Evolutionary conservation across 2,329 filamentous ascomycete genomes (phyloP), one percentile per base, ranked within the genome.

Genomic region (Zarea fungicola): DNA sequence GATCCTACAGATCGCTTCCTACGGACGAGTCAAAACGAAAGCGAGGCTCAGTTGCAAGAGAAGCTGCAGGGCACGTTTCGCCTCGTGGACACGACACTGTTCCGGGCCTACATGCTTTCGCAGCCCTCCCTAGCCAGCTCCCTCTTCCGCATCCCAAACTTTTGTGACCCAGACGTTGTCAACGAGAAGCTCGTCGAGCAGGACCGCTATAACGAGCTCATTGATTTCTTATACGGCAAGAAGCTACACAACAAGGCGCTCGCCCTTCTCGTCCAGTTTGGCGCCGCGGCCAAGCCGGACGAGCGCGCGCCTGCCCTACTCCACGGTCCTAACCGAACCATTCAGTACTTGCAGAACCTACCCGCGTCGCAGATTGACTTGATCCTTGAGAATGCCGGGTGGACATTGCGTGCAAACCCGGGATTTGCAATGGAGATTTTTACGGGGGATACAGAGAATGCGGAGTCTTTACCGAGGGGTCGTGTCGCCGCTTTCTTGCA

Each of bases 151-250:
- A 89, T 97, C 44, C 85, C 91, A 62, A 99, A 99, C 65, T 97
- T 96, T 63, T 97, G 93, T 65, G 92, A 99, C 59, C 92, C 93
- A 0, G 85, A 89, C 25, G 93, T 97, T 3, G 92, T 99, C 19
- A 93, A 96, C 62, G 88, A 96, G 65, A 90, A 90, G 59, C 73
- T 99, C 5, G 83, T 96, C 52, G 89, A 96, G 63, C 89, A 85
- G 34, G 87, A 87, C 50, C 83, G 91, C 26, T 96, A 95, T 66
- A 92, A 85, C 44, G 92, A 97, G 68, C 74, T 99, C 2, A 90
- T 99, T n/a, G 92, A 97, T 65, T 99, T 99, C 63, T 84, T 97
- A 57, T 89, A 95, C 60, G 93, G 93, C 54, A 99, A 99, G 71
- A 91, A 86, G 65, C 77, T 97, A 34, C 93, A 99, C 66, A 82